These are phyloP conservation scores for Metrosideros polymorpha DNA, from an alignment of 441 rosid genomes.

Conservation along the genomic window DNA sequence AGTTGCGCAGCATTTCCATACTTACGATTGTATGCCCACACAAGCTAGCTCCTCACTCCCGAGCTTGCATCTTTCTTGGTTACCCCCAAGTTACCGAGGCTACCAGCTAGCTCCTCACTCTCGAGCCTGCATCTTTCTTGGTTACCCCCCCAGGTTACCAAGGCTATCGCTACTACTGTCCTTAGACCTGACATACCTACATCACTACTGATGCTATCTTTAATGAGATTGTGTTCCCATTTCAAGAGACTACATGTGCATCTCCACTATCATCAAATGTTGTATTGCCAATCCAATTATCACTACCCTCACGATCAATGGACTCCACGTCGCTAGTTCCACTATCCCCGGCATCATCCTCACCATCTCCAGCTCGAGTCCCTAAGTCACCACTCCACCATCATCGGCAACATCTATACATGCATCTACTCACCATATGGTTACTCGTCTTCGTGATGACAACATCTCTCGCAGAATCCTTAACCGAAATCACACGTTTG, in stretches of 20 bases:
- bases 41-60: neutral
- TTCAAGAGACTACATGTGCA: neutral
- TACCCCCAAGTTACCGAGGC: neutral
- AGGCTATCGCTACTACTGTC: neutral
- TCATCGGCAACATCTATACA: neutral
- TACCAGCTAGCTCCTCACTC: neutral
- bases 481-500: neutral
- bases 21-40: neutral
- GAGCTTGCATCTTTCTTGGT: neutral
- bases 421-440: neutral
- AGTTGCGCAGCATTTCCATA: neutral
- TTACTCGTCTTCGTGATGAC: neutral
- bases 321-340: neutral
- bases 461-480: neutral
- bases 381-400: neutral
- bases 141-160: neutral
- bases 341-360: neutral
- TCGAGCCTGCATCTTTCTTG: neutral
- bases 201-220: neutral
- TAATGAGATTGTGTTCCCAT: fast-evolving
- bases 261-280: neutral
- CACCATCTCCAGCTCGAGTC: neutral
- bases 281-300: neutral
- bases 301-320: neutral
- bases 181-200: neutral